Conservation (phyloP, 31 red algal genomes). For the Odonthalia washingtoniensis region DNA sequence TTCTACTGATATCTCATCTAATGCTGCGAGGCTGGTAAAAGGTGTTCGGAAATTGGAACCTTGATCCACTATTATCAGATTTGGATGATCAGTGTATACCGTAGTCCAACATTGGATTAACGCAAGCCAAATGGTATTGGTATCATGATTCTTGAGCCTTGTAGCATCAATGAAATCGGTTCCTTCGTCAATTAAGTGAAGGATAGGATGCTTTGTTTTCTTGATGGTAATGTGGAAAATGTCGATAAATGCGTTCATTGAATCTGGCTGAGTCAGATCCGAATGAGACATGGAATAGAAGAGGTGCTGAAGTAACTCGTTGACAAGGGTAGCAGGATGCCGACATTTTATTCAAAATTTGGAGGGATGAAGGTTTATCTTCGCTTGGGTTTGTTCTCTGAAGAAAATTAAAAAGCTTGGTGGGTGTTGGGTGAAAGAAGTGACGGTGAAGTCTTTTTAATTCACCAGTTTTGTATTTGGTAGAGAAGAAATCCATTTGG, state of each 20-base stretch:
- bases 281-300: slow-evolving; percentile 11
- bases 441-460: too few species aligned
- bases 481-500: too few species aligned
- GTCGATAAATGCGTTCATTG: too few species aligned
- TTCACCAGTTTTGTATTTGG: too few species aligned
- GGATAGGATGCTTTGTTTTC: too few species aligned
- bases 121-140: neutral
- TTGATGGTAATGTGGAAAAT: too few species aligned
- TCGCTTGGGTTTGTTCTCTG: neutral
- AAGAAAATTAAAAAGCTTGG: too few species aligned
- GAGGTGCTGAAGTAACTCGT: slow-evolving; percentile 9
- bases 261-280: slow-evolving; percentile 4
- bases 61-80: slow-evolving; percentile 53
- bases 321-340: slow-evolving; percentile 34
- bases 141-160: slow-evolving; percentile 6
- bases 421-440: too few species aligned
- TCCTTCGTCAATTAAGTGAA: too few species aligned
- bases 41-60: neutral
- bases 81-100: slow-evolving; percentile 32
- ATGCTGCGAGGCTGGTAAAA: slow-evolving; percentile 14
- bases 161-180: slow-evolving; percentile 14
- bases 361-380: neutral
- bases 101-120: slow-evolving; percentile 1
- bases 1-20: neutral
- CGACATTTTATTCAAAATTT: neutral